These are phyloP conservation scores for Allantophomopsis lycopodina DNA, from an alignment of 2,329 filamentous ascomycete species.

Conservation along the genomic window DNA sequence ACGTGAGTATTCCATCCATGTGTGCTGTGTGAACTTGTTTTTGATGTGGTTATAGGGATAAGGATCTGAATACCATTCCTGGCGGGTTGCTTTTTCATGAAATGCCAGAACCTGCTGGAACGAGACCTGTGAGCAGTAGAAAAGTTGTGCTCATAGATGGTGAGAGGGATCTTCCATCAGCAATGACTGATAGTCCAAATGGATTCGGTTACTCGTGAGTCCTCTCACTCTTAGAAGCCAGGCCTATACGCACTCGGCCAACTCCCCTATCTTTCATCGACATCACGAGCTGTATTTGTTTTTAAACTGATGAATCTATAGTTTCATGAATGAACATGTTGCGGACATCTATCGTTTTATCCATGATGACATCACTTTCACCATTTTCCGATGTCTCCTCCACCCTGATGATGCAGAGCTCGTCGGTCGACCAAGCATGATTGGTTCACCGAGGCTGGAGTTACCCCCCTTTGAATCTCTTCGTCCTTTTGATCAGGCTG, in stretches of 20 bases:
- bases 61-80: constrained; percentile 25
- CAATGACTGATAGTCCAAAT: background rate
- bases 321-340: constrained; percentile 13
- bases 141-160: constrained; percentile 14
- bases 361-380: constrained; percentile 14
- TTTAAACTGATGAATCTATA: constrained; percentile 1
- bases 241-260: background rate
- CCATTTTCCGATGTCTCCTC: constrained; percentile 12
- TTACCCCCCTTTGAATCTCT: constrained; percentile 34
- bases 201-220: constrained; percentile 1
- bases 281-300: too few species aligned
- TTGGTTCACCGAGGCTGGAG: background rate
- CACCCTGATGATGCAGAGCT: constrained; percentile 8
- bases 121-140: constrained; percentile 14
- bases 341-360: constrained; percentile 12
- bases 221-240: too few species aligned
- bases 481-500: constrained; percentile 29
- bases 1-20: constrained; percentile 1
- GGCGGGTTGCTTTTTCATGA: constrained; percentile 44
- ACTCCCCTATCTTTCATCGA: too few species aligned
- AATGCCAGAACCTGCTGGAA: constrained; percentile 36
- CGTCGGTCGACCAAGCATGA: too few species aligned
- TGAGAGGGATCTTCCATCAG: constrained; percentile 5
- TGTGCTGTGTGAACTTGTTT: background rate
- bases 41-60: too few species aligned